Evolutionary conservation across 139 green algal species (phyloP).

Genomic region (Tetraselmis striata): DNA sequence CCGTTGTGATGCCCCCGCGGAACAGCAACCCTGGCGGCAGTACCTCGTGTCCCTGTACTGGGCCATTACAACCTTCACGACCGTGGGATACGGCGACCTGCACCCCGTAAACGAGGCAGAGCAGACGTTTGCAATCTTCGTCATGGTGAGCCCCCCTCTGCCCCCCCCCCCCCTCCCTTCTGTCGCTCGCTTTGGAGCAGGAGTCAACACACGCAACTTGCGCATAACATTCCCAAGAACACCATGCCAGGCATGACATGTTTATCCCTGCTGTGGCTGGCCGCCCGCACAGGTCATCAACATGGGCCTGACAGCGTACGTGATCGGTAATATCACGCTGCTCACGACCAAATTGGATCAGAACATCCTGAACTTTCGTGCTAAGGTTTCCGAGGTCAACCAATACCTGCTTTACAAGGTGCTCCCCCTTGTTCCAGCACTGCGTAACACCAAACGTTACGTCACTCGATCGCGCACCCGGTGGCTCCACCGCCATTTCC

Average conservation of each 20-base stretch:
- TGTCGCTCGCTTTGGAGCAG: too few species aligned
- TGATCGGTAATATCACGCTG: not conserved
- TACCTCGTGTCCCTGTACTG: constrained; percentile 6
- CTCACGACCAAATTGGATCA: not conserved
- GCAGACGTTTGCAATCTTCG: not conserved
- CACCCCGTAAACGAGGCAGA: not conserved
- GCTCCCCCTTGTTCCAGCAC: not conserved
- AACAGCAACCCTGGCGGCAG: not conserved
- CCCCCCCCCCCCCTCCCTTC: too few species aligned
- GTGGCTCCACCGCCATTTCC: too few species aligned
- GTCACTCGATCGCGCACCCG: too few species aligned
- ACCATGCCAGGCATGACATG: too few species aligned
- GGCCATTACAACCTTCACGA: constrained; percentile 1
- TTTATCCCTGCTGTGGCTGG: not conserved
- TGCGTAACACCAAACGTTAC: too few species aligned
- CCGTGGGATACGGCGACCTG: constrained; percentile 2
- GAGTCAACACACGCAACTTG: too few species aligned
- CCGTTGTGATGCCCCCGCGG: too few species aligned
- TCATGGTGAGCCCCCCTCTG: not conserved
- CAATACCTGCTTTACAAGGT: not conserved
- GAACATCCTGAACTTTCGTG: not conserved
- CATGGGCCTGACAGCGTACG: not conserved
- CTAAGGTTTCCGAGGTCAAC: not conserved
- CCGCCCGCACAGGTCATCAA: not conserved
- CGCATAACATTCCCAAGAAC: too few species aligned